Percentiles rank a stretch among this genome's conserved stretches.
Conservation (phyloP, 2,329 filamentous ascomycete species). For the Hirsutella rhossiliensis region DNA sequence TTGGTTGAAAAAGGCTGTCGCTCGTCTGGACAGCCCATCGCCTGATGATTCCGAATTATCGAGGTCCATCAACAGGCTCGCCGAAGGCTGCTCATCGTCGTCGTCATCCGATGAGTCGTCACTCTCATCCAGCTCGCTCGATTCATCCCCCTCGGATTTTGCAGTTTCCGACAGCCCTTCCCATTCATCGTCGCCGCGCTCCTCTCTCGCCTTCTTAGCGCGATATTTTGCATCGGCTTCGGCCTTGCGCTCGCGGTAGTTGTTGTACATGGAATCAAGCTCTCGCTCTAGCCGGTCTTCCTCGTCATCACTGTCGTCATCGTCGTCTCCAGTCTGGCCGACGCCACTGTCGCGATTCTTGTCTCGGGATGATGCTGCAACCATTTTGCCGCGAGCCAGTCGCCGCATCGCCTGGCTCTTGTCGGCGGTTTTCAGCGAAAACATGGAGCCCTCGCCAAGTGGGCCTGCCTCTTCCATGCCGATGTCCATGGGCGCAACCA, state of each 20-base stretch:
- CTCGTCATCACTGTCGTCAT: constrained; percentile 62
- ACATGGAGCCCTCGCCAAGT: constrained; percentile 71
- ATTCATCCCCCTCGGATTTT: constrained; percentile 35
- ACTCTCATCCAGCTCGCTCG: constrained; percentile 49
- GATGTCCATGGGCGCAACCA: constrained; percentile 92
- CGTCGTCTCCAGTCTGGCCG: constrained; percentile 39
- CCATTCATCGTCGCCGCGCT: constrained; percentile 81
- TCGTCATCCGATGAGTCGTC: constrained; percentile 25
- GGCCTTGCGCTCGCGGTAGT: constrained; percentile 70
- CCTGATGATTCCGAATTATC: constrained; percentile 30
- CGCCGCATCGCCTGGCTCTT: constrained; percentile 57
- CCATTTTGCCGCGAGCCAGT: constrained; percentile 62
- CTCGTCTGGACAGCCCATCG: constrained; percentile 62
- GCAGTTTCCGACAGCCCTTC: constrained; percentile 69
- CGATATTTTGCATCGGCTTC: constrained; percentile 76
- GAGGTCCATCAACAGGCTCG: constrained; percentile 23
- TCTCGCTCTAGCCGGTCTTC: constrained; percentile 74
- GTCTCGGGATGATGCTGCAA: constrained; percentile 43
- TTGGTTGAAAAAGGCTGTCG: constrained; percentile 83
- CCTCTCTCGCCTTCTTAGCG: constrained; percentile 76
- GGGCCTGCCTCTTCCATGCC: constrained; percentile 79
- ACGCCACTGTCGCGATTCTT: constrained; percentile 46
- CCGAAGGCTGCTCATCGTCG: constrained; percentile 10
- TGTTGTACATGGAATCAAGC: constrained; percentile 76
- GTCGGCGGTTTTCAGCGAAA: constrained; percentile 72